These are phyloP conservation scores for Kazachstania psychrophila DNA, from an alignment of 805 yeast species.

Conservation along the genomic window DNA sequence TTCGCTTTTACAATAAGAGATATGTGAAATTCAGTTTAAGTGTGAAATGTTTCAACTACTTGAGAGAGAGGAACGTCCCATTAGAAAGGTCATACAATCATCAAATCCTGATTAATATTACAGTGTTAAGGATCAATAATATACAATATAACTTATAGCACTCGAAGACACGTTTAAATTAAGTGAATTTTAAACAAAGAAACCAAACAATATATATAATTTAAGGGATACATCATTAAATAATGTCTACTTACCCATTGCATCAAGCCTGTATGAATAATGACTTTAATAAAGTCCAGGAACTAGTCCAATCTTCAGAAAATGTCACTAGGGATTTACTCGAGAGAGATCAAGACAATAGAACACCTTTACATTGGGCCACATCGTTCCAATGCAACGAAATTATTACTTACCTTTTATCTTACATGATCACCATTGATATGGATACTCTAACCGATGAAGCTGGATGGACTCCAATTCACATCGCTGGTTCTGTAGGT, in stretches of 20 bases:
- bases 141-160: too few species aligned
- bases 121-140: too few species aligned
- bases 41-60: too few species aligned
- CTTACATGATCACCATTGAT: constrained; percentile 36
- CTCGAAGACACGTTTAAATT: too few species aligned
- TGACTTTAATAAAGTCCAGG: constrained; percentile 42
- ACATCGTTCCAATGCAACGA: constrained; percentile 50
- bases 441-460: constrained; percentile 62
- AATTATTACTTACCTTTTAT: constrained; percentile 38
- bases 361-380: constrained; percentile 89
- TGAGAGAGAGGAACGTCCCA: too few species aligned
- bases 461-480: constrained; percentile 84
- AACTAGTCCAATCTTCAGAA: constrained; percentile 43
- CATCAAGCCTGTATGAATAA: constrained; percentile 64
- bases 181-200: too few species aligned
- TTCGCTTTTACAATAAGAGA: too few species aligned
- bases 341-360: constrained; percentile 55
- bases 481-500: constrained; percentile 74
- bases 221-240: too few species aligned
- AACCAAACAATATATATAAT: too few species aligned
- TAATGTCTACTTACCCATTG: constrained; percentile 26
- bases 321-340: constrained; percentile 31
- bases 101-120: too few species aligned
- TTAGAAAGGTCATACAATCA: too few species aligned
- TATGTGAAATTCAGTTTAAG: too few species aligned